These are phyloP conservation scores for Sclerotinia borealis DNA, from an alignment of 2,329 filamentous ascomycete species.

Conservation along the genomic window DNA sequence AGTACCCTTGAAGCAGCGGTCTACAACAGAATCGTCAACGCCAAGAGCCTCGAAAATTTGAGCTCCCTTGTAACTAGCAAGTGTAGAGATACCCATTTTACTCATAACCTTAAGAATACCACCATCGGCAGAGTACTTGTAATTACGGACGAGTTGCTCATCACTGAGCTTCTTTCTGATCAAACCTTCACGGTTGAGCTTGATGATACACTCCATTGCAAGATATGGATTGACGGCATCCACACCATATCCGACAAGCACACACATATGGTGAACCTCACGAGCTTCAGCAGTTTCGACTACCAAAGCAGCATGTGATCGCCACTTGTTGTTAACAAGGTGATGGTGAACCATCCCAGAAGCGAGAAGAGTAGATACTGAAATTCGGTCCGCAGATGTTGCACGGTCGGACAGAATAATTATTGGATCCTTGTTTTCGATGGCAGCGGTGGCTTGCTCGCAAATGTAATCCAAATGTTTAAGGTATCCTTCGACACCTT, in stretches of 20 bases:
- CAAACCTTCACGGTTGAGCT: conserved; percentile 88
- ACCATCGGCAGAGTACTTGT: conserved; percentile 93
- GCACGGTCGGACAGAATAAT: conserved; percentile 87
- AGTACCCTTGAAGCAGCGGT: conserved; percentile 91
- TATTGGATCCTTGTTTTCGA: conserved; percentile 76
- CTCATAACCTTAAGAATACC: conserved; percentile 98
- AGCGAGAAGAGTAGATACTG: conserved; percentile 80
- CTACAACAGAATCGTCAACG: conserved; percentile 85
- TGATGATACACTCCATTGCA: conserved; percentile 92
- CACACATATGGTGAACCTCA: conserved; percentile 98
- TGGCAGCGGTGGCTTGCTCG: conserved; percentile 73
- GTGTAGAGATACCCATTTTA: conserved; percentile 98
- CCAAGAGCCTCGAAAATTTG: conserved; percentile 97
- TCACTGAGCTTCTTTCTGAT: conserved; percentile 85
- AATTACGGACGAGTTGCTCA: conserved; percentile 83
- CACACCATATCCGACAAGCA: conserved; percentile 90
- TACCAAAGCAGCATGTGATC: conserved; percentile 78
- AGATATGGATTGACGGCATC: conserved; percentile 94
- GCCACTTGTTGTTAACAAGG: conserved; percentile 91
- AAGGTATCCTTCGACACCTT: conserved; percentile 78
- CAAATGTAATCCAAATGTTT: conserved; percentile 85
- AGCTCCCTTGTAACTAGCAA: conserved; percentile 94
- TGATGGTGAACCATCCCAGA: conserved; percentile 95
- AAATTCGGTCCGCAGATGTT: conserved; percentile 72
- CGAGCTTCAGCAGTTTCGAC: conserved; percentile 92